Evolutionary conservation across 2,329 filamentous ascomycete species (phyloP).

Genomic region (Graphilbum ipis-grandicollis): DNA sequence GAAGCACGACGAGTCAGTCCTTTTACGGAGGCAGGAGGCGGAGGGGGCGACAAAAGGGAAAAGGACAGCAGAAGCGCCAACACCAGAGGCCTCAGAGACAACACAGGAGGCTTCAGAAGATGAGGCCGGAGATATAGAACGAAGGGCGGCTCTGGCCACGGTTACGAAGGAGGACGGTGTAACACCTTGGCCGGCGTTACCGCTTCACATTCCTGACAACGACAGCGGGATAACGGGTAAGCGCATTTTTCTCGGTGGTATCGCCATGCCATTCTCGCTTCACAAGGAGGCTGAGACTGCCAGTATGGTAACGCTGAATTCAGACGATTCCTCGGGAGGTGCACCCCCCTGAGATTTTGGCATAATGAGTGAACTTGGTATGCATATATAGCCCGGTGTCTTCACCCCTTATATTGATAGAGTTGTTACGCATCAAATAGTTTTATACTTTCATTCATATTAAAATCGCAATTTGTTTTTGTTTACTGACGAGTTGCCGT

Average conservation of each 20-base stretch:
- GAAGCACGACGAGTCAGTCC: conserved; percentile 66
- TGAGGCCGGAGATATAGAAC: conserved; percentile 1
- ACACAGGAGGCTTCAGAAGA: not conserved
- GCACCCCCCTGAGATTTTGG: too few relatives aligned
- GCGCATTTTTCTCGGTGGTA: conserved; percentile 47
- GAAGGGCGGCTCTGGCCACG: not conserved
- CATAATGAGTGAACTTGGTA: too few relatives aligned
- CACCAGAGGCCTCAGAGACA: conserved; percentile 11
- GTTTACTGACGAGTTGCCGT: too few relatives aligned
- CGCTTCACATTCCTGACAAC: too few relatives aligned
- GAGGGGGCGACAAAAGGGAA: conserved; percentile 11
- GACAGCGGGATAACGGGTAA: conserved; percentile 40
- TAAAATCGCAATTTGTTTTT: too few relatives aligned
- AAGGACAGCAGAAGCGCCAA: conserved; percentile 10
- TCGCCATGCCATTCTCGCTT: conserved; percentile 58
- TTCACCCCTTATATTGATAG: too few relatives aligned
- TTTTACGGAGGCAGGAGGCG: conserved; percentile 39
- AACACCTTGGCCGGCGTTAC: too few relatives aligned
- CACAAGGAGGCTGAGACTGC: conserved; percentile 45
- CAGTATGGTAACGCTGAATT: conserved; percentile 51
- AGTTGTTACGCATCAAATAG: too few relatives aligned
- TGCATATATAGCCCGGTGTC: too few relatives aligned
- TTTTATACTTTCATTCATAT: too few relatives aligned
- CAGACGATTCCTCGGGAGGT: too few relatives aligned
- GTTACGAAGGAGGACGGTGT: too few relatives aligned